Evolutionary conservation across 352 stramenopile genomes (phyloP), one percentile per base, ranked within the genome.

Genomic region (Halophytophthora batemanensis): DNA sequence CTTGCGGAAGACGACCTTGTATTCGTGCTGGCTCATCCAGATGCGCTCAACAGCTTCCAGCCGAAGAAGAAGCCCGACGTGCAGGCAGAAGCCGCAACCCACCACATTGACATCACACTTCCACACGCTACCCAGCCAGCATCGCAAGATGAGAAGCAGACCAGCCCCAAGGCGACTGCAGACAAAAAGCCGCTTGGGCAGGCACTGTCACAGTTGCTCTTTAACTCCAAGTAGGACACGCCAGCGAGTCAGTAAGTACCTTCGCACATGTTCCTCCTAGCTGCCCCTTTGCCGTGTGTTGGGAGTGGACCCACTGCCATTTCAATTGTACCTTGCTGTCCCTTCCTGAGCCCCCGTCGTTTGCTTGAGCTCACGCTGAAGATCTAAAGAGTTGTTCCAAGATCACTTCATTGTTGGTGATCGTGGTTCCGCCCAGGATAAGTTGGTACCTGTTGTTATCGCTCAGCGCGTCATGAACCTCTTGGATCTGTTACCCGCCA

Each of bases 351-450:
- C 25, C 8, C 8, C 25, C 25, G 25, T 10, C 25, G 25, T 31
- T 8, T 31, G 4, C 25, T 31, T 31, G 25, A 8, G 4, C 25
- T 31, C 34, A 6, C 37, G 36, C n/a, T 58, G 55, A 61, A 35
- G 53, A 57, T 7, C 39, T 59, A 38, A 89, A 80, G 13, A 89
- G 59, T 31, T 88, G 75, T 29, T 84, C 51, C 39, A 87, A 35
- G 37, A 91, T 53, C 35, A 89, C 61, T 22, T 83, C 60, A 50
- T 61, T 80, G 60, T 86, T 90, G 3, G 82, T 90, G 42, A 90
- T 63, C 6, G 77, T 89, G 6, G 82, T 92, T 50, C 77, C 74
- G 35, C 82, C 82, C 19, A 92, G 43, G 28, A 92, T 76, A 34
- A 92, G 59, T 53, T 90, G 78, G 47, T 71, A 77, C 29, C 67